These are phyloP conservation scores for Brasilioporus rufonigricans DNA, from an alignment of 768 basidiomycete species.

Conservation along the genomic window DNA sequence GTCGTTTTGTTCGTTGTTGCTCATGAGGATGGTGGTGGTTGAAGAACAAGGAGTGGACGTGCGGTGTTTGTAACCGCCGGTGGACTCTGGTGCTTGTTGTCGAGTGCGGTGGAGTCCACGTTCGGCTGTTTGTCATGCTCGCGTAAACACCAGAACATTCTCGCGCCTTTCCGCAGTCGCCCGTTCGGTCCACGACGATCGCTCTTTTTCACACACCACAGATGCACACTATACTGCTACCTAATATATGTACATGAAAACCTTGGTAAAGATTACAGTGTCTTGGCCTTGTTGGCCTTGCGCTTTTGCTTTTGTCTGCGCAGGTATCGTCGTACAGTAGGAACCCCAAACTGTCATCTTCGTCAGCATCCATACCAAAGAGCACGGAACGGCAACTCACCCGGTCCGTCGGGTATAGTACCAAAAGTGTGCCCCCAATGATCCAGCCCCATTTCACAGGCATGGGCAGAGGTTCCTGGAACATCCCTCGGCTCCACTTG, in stretches of 20 bases:
- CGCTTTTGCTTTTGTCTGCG: conserved; percentile 32
- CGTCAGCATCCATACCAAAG: conserved; percentile 8
- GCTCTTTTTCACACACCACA: neutral
- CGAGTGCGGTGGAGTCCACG: neutral
- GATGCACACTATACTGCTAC: neutral
- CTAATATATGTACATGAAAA: neutral
- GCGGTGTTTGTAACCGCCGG: conserved; percentile 8
- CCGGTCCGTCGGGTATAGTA: conserved; percentile 67
- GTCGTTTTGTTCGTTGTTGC: conserved; percentile 14
- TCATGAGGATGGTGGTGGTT: conserved; percentile 25
- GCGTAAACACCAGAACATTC: conserved; percentile 34
- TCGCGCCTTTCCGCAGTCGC: conserved; percentile 1
- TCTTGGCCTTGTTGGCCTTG: conserved; percentile 32
- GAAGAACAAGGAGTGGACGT: conserved; percentile 10
- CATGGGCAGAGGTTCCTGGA: conserved; percentile 58
- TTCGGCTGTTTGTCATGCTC: conserved; percentile 23
- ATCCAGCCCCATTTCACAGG: conserved; percentile 66
- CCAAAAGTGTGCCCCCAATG: conserved; percentile 54
- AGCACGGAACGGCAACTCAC: conserved; percentile 38
- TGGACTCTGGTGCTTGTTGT: neutral
- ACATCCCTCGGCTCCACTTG: conserved; percentile 81
- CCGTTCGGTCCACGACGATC: conserved; percentile 14
- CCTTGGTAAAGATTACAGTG: conserved; percentile 17
- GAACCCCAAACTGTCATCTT: conserved; percentile 59
- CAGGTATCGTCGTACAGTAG: conserved; percentile 53